A percentile compares a stretch with the other conserved stretches of the same genome.
These are phyloP conservation scores for Daldinia vernicosa DNA, from an alignment of 495 filamentous ascomycete genomes.

Conservation along the genomic window DNA sequence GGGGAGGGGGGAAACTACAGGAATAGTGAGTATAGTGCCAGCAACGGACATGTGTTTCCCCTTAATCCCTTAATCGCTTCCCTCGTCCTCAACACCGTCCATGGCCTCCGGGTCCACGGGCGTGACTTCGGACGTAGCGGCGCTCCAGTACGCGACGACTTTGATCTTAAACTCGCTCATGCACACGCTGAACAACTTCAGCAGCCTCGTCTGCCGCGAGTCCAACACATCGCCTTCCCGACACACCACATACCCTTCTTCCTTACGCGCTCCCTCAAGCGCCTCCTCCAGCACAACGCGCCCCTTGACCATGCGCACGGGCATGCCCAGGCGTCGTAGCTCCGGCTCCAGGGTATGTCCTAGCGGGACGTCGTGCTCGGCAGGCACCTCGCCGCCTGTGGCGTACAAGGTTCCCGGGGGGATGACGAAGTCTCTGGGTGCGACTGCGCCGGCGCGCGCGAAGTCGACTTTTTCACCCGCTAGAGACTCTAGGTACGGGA, in stretches of 20 bases:
- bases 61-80: constrained; percentile 21
- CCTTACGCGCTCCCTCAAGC: constrained; percentile 50
- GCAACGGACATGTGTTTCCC: not conserved
- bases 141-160: constrained; percentile 78
- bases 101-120: constrained; percentile 54
- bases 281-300: constrained; percentile 78
- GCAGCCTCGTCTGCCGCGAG: constrained; percentile 84
- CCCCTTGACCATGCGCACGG: constrained; percentile 86
- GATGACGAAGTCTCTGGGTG: constrained; percentile 76
- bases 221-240: constrained; percentile 83
- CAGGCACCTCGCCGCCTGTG: constrained; percentile 77
- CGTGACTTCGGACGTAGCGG: constrained; percentile 65
- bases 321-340: constrained; percentile 85
- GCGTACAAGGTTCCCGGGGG: constrained; percentile 80
- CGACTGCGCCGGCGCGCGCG: constrained; percentile 82
- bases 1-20: constrained; percentile 4
- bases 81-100: constrained; percentile 42
- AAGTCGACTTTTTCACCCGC: constrained; percentile 72
- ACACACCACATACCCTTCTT: constrained; percentile 73
- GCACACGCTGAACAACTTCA: constrained; percentile 92
- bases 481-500: constrained; percentile 72
- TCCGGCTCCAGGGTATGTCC: constrained; percentile 88
- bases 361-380: constrained; percentile 83
- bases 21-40: not conserved
- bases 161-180: constrained; percentile 87